phyloP scores from a whole-genome alignment of 345 rosid species.

The Eucalyptus lansdowneana region DNA sequence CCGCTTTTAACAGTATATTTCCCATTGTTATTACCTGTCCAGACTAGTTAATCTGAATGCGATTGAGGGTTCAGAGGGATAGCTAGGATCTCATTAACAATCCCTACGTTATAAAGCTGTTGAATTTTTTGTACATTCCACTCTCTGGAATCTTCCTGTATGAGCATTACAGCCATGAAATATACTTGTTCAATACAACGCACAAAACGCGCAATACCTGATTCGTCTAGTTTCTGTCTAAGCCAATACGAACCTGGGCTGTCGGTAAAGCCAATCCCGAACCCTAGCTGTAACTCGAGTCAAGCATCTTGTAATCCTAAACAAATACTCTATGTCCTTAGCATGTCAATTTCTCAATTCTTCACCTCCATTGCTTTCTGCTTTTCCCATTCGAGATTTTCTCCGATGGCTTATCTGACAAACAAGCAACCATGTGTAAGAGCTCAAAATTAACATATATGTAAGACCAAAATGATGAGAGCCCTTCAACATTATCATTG shows the following conservation, averaged over 20 bases:
- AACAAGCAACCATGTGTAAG: background rate
- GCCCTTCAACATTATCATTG: background rate
- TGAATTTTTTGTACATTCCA: too few relatives aligned
- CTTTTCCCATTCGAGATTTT: background rate
- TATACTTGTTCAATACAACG: background rate
- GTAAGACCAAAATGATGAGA: background rate
- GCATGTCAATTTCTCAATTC: background rate
- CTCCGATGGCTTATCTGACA: background rate
- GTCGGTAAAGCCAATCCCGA: background rate
- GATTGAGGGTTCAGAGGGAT: too few relatives aligned
- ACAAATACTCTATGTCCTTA: background rate
- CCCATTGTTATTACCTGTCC: too few relatives aligned
- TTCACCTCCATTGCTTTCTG: background rate
- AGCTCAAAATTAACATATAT: background rate
- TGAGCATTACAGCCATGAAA: background rate
- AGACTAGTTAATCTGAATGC: too few relatives aligned
- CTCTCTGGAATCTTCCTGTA: too few relatives aligned
- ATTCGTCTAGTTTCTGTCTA: background rate
- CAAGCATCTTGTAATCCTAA: background rate
- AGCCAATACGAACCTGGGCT: background rate
- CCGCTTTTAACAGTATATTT: too few relatives aligned
- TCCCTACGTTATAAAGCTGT: too few relatives aligned
- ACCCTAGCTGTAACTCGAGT: background rate
- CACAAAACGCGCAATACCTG: background rate
- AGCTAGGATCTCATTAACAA: too few relatives aligned